Evolutionary conservation across 441 rosid species (phyloP), one percentile per base, ranked within the genome.

Genomic region (Cnidoscolus chayamansa): DNA sequence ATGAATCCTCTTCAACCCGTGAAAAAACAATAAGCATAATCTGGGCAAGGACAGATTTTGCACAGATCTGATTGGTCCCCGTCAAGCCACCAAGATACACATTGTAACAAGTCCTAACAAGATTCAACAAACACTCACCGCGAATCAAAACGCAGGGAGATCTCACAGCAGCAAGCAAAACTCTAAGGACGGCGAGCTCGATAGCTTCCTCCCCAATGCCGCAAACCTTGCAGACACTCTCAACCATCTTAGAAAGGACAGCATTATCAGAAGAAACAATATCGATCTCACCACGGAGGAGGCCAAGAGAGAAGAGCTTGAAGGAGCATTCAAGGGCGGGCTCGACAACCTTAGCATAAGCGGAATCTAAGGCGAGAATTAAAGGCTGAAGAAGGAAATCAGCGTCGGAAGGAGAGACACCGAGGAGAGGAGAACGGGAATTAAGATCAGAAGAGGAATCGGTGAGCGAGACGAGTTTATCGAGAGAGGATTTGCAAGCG

Each of bases 21-120:
- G 91, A 69, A 77, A 92, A 94, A 74, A 90, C 86, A 76, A 89
- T 85, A 63, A 88, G 81, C 82, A 89, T 78, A 65, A 94, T 90
- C 85, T 92, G 98, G 10, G 97, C 97, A 63, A 94, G 83, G 12
- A 92, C 97, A 1, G 96, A 82, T 83, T 94, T 94, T 20, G 97
- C 97, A 75, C 97, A 94, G 89, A 89, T 91, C 91, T 94, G 99
- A 77, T 86, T 89, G 78, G 98, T 88, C 58, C 94, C 94, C 50
- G 62, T 94, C 30, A 82, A 72, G 31, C 99, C 96, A 54, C 98
- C 89, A 43, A 94, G 83, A 79, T 94, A 94, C 54, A 91, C 90
- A 79, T 94, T 92, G 76, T 92, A 94, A 78, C 99, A 92, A 67
- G 98, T 94, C 83, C 87, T 78, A 50, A 94, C 94, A 19, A 94